Evolutionary conservation across 345 rosid species (phyloP), one percentile per base, ranked within the genome.

Genomic region (Trapa incisa): DNA sequence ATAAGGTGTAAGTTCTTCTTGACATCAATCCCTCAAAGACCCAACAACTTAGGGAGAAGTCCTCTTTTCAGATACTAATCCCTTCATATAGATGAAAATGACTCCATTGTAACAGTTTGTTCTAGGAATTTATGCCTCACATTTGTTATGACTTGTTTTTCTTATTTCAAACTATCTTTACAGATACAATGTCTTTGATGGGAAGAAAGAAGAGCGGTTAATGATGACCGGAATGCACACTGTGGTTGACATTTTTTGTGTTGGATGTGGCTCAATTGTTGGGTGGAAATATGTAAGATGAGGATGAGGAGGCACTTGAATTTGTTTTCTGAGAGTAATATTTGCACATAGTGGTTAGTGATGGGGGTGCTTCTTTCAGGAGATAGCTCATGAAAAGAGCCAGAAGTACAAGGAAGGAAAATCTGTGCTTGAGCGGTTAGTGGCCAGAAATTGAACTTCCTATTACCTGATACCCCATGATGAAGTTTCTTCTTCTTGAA

Each of bases 341-440:
- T 63, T 68, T 33, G 13, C 35, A 70, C 65, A 60, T 75, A 61
- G 66, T 61, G 42, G 39, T 75, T 65, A 61, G 65, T 78, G 73
- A 79, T 64, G 61, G 3, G 66, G 70, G 61, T 65, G 65, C 69
- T 77, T 82, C 61, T 85, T 79, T 65, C 87, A 94, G 99, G 96
- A 87, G 81, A 79, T 79, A 76, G 99, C 97, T 63, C 87, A 84
- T 61, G 97, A 94, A 48, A 86, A 82, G 84, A 68, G 22, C 82
- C 99, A 91, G 77, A 94, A 94, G 78, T 94, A 94, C 89, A 94
- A 94, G 83, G 99, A 91, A 86, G 97, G 97, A 67, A 94, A 89
- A 81, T 91, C 70, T 47, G 77, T 74, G 17, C 73, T 74, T 0
- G 77, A 69, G 73, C 84, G 94, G 99, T 91, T 72, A 86, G 97